Percentiles rank a stretch among this genome's conserved stretches.
These are phyloP conservation scores for Closterium sp. DNA, from an alignment of 139 green algal genomes.

Conservation along the genomic window DNA sequence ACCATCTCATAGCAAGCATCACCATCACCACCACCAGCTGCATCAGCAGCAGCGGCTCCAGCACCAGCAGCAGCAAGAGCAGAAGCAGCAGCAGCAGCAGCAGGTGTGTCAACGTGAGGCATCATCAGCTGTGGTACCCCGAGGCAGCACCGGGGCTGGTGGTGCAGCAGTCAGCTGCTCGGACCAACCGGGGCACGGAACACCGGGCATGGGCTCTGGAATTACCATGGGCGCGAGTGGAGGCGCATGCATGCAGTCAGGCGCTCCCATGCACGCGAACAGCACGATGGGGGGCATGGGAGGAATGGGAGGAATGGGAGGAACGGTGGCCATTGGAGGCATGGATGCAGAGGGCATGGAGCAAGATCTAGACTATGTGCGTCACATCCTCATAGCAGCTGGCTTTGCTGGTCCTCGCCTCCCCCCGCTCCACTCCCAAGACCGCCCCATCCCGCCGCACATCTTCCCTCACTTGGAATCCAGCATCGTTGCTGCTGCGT, in stretches of 20 bases:
- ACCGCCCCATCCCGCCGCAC: not conserved
- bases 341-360: slow-evolving; percentile 29
- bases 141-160: not conserved
- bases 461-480: slow-evolving; percentile 19
- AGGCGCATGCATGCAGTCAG: not conserved
- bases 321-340: not conserved
- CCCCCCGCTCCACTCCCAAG: not conserved
- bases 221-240: not conserved
- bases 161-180: too few species aligned
- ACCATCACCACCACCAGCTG: not conserved
- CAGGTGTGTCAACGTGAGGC: not conserved
- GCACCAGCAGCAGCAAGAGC: not conserved
- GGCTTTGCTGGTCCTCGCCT: not conserved
- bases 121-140: not conserved
- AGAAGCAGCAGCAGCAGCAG: not conserved
- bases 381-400: slow-evolving; percentile 17
- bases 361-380: slow-evolving; percentile 34
- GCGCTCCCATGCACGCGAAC: not conserved
- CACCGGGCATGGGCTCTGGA: too few species aligned
- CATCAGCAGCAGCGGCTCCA: not conserved
- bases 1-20: not conserved
- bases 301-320: not conserved
- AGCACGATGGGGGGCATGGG: not conserved
- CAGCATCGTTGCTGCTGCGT: not conserved
- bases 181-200: not conserved